Evolutionary conservation across 805 yeast species (phyloP).

Genomic region (Candida palmyrensis): DNA sequence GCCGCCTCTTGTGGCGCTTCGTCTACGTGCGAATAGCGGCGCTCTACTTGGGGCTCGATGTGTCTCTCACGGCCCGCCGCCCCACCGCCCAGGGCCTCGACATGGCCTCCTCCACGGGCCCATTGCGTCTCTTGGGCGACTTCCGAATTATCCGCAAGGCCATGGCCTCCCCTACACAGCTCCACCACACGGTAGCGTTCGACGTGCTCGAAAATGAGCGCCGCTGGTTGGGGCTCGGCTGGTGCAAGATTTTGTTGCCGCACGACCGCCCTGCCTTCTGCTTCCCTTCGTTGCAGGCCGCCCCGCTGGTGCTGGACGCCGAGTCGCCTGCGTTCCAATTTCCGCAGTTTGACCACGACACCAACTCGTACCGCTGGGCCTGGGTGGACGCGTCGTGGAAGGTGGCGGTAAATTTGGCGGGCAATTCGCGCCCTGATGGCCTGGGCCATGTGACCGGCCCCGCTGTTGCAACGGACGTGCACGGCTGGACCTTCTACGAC

Average conservation of each 20-base stretch:
- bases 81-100: conserved; percentile 9
- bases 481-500: conserved; percentile 55
- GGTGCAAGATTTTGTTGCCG: conserved; percentile 49
- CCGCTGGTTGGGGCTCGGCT: conserved; percentile 59
- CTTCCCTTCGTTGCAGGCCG: conserved; percentile 27
- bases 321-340: conserved; percentile 32
- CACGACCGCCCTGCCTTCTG: conserved; percentile 48
- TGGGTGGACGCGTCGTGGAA: conserved; percentile 55
- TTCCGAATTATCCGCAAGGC: conserved; percentile 35
- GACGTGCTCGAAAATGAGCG: conserved; percentile 54
- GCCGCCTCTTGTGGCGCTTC: conserved; percentile 49
- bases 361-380: conserved; percentile 43
- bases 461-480: conserved; percentile 29
- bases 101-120: neutral
- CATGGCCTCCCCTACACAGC: conserved; percentile 34
- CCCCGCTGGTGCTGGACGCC: conserved; percentile 13
- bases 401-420: too few relatives aligned
- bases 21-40: conserved; percentile 34
- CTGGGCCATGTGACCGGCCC: too few relatives aligned
- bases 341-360: conserved; percentile 37
- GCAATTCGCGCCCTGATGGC: too few relatives aligned
- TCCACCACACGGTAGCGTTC: conserved; percentile 46
- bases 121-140: conserved; percentile 23
- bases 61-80: conserved; percentile 11
- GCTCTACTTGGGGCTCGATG: conserved; percentile 33